Conservation (phyloP, 2,329 filamentous ascomycete genomes). For the Cladosporium halotolerans region DNA sequence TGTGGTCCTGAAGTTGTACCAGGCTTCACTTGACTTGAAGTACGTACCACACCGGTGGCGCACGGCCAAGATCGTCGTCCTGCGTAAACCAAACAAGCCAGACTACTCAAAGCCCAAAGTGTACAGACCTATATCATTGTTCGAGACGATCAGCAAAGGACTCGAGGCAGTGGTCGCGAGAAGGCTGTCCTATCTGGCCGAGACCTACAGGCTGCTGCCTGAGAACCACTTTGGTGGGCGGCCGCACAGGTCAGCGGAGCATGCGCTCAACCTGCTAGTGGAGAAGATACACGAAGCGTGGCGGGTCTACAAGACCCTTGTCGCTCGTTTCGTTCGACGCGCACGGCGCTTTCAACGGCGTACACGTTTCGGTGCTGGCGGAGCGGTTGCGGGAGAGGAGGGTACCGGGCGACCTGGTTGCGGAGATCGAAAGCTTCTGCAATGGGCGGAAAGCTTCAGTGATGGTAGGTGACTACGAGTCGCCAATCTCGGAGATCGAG, state of each 20-base stretch:
- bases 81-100: slow-evolving; percentile 1
- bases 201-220: background rate
- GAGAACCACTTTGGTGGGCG: background rate
- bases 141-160: background rate
- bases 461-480: background rate
- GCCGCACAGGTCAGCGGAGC: background rate
- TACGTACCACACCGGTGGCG: background rate
- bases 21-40: background rate
- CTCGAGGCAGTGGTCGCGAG: background rate
- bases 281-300: background rate
- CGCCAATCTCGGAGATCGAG: background rate
- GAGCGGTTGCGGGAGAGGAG: slow-evolving; percentile 28
- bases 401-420: slow-evolving; percentile 21
- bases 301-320: background rate
- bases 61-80: background rate
- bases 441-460: background rate
- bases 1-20: background rate
- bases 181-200: background rate
- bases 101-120: background rate
- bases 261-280: background rate
- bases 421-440: slow-evolving; percentile 26
- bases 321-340: slow-evolving; percentile 27
- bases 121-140: background rate
- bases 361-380: slow-evolving; percentile 31
- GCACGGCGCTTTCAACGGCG: slow-evolving; percentile 28